A percentile compares a stretch with the other conserved stretches of the same genome.
phyloP scores from a whole-genome alignment of 164 flowering plant species.

The Umbellularia californica region DNA sequence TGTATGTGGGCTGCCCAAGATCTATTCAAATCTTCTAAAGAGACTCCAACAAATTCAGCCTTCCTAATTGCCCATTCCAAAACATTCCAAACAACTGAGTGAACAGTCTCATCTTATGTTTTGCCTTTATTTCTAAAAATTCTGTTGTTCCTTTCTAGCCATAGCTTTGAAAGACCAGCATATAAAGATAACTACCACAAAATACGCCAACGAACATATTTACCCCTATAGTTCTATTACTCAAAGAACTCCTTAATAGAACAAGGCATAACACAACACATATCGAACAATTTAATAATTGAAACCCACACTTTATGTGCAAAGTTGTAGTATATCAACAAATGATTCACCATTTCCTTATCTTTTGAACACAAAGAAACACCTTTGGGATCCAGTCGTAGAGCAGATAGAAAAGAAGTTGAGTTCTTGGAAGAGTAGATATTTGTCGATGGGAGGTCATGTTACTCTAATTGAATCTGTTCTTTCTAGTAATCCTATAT shows the following conservation, averaged over 20 bases:
- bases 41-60: neutral
- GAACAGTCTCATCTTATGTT: neutral
- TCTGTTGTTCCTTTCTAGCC: neutral
- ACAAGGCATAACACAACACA: neutral
- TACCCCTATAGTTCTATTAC: neutral
- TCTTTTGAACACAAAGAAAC: neutral
- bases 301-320: neutral
- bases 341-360: neutral
- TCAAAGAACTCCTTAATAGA: neutral
- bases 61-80: too few relatives aligned
- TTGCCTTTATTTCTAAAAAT: neutral
- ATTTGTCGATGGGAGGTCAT: too few relatives aligned
- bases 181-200: too few relatives aligned
- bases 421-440: too few relatives aligned
- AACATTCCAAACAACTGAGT: neutral
- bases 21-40: neutral
- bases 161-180: neutral
- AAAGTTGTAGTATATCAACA: neutral
- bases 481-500: too few relatives aligned
- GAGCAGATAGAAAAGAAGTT: too few relatives aligned
- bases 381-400: too few relatives aligned
- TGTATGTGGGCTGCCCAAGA: too few relatives aligned
- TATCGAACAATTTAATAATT: too few relatives aligned
- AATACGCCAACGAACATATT: neutral
- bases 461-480: too few relatives aligned